phyloP scores from a whole-genome alignment of 2,329 filamentous ascomycete genomes.

The Fusarium tuaranense region DNA sequence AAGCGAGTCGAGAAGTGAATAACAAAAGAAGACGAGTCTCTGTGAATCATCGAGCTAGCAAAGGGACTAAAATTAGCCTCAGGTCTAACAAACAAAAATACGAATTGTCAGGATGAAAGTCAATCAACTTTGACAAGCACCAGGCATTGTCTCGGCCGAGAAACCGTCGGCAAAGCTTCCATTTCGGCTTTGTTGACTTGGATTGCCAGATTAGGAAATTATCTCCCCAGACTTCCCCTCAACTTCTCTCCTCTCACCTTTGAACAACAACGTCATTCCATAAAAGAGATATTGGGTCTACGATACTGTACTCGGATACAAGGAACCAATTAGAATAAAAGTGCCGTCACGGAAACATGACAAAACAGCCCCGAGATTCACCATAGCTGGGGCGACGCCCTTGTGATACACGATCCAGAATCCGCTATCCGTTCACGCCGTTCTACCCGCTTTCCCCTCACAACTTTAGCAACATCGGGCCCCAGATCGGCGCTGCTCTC shows the following conservation, averaged over 20 bases:
- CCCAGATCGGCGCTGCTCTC: conserved; percentile 28
- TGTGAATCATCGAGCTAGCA: neutral
- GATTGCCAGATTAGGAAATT: conserved; percentile 1
- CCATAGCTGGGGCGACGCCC: neutral
- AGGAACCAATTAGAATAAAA: neutral
- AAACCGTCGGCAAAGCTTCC: neutral
- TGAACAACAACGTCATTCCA: neutral
- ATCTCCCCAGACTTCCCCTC: neutral
- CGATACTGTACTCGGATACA: neutral
- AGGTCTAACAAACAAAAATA: neutral
- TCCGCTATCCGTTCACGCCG: conserved; percentile 5
- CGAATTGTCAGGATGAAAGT: neutral
- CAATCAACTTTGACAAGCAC: neutral
- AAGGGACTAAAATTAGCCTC: neutral
- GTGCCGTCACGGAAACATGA: neutral
- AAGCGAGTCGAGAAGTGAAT: neutral
- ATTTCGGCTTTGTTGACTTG: neutral
- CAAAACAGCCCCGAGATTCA: neutral
- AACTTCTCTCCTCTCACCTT: neutral
- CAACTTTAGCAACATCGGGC: conserved; percentile 24
- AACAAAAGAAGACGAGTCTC: neutral
- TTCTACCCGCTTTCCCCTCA: conserved; percentile 35
- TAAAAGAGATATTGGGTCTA: neutral
- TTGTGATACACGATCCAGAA: conserved; percentile 4
- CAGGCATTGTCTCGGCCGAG: conserved; percentile 7